A percentile compares a stretch with the other conserved stretches of the same genome.
These are phyloP conservation scores for Boletus reticulatus DNA, from an alignment of 768 basidiomycete species.

Conservation along the genomic window DNA sequence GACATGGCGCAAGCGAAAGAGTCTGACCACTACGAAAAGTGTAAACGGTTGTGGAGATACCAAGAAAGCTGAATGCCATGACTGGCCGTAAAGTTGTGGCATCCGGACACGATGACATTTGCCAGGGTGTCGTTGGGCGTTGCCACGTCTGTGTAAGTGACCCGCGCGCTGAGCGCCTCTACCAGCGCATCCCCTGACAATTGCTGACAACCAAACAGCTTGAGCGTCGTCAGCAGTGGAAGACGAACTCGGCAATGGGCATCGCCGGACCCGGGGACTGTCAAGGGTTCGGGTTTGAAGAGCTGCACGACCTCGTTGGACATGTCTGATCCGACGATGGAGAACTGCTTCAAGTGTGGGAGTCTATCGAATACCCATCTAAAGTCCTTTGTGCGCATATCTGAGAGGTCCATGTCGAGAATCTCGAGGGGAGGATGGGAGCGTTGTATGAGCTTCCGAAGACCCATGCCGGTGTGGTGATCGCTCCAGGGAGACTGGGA, in stretches of 20 bases:
- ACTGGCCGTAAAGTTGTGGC: constrained; percentile 17
- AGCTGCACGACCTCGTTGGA: constrained; percentile 66
- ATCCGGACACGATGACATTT: constrained; percentile 25
- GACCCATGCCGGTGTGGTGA: constrained; percentile 76
- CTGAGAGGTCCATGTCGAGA: constrained; percentile 78
- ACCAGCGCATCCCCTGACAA: constrained; percentile 59
- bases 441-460: constrained; percentile 60
- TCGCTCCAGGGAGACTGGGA: constrained; percentile 79
- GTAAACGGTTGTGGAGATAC: constrained; percentile 25
- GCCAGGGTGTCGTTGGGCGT: constrained; percentile 29
- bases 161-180: constrained; percentile 48
- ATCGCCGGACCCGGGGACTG: constrained; percentile 6
- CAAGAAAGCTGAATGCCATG: constrained; percentile 26
- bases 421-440: constrained; percentile 61
- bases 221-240: constrained; percentile 51
- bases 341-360: constrained; percentile 54
- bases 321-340: constrained; percentile 81
- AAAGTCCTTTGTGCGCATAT: constrained; percentile 85
- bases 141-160: constrained; percentile 35
- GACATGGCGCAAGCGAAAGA: background rate
- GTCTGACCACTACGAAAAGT: constrained; percentile 18
- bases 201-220: constrained; percentile 60
- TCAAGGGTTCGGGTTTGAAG: constrained; percentile 42
- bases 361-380: constrained; percentile 61
- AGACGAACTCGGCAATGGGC: constrained; percentile 43